phyloP scores from a whole-genome alignment of 1,284 basidiomycete species.

The Cerrena zonata region DNA sequence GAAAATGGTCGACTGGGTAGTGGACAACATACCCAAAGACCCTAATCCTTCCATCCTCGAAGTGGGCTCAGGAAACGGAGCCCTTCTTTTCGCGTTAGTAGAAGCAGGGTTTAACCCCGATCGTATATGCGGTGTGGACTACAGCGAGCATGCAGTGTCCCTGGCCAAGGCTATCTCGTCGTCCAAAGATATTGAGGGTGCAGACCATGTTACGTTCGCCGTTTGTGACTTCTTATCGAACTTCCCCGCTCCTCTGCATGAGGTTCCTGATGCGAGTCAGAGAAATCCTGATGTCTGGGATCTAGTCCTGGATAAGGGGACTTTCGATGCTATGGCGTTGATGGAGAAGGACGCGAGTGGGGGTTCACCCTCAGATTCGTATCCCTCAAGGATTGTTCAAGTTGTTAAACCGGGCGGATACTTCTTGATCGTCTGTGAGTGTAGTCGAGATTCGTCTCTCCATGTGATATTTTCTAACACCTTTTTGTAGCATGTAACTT shows the following conservation, averaged over 20 bases:
- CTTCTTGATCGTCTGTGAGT: slow-evolving; percentile 80
- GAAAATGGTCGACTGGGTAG: slow-evolving; percentile 74
- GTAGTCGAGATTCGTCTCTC: background rate
- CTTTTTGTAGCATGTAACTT: slow-evolving; percentile 77
- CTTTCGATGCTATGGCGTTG: slow-evolving; percentile 83
- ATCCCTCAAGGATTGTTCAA: slow-evolving; percentile 54
- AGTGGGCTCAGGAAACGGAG: slow-evolving; percentile 83
- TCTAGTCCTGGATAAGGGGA: slow-evolving; percentile 73
- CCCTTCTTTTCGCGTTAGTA: slow-evolving; percentile 68
- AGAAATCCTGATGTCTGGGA: slow-evolving; percentile 43
- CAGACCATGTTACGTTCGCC: slow-evolving; percentile 42
- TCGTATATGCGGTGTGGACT: slow-evolving; percentile 73
- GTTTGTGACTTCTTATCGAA: slow-evolving; percentile 58
- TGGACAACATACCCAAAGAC: slow-evolving; percentile 43
- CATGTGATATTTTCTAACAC: background rate
- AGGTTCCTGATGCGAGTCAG: slow-evolving; percentile 13
- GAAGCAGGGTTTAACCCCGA: slow-evolving; percentile 58
- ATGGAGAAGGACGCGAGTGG: slow-evolving; percentile 57
- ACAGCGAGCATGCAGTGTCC: slow-evolving; percentile 68
- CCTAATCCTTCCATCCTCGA: slow-evolving; percentile 56
- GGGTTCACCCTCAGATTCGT: slow-evolving; percentile 49
- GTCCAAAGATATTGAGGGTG: slow-evolving; percentile 23
- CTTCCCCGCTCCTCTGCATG: slow-evolving; percentile 29
- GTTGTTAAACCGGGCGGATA: slow-evolving; percentile 63
- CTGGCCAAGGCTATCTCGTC: slow-evolving; percentile 51